These are phyloP conservation scores for Umbelopsis sp. DNA, from an alignment of 371 early-diverging fungal species.

Conservation along the genomic window DNA sequence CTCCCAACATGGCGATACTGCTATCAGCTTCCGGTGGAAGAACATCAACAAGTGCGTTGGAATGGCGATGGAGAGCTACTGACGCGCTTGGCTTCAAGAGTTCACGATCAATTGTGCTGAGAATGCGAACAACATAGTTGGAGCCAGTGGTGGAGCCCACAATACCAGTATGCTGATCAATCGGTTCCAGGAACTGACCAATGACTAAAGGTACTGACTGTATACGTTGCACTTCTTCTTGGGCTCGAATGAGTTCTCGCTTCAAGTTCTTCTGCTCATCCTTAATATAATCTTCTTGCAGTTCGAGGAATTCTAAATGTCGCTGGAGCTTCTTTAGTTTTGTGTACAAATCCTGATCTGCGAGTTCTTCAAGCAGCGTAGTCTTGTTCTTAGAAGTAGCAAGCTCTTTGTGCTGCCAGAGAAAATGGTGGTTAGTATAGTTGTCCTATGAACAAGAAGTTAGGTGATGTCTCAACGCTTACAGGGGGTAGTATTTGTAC, in stretches of 20 bases:
- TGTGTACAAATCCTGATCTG: conserved; percentile 88
- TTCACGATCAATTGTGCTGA: conserved; percentile 98
- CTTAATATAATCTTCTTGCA: conserved; percentile 99
- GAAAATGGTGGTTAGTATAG: not conserved
- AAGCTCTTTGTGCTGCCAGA: conserved; percentile 31
- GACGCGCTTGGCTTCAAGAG: conserved; percentile 97
- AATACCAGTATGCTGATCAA: conserved; percentile 98
- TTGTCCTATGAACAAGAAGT: conserved; percentile 13
- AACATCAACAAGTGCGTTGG: conserved; percentile 96
- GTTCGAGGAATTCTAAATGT: conserved; percentile 93
- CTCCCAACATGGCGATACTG: conserved; percentile 93
- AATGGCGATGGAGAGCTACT: conserved; percentile 99
- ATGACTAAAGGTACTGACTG: conserved; percentile 99
- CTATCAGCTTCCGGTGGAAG: conserved; percentile 98
- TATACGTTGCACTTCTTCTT: conserved; percentile 99
- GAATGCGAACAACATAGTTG: conserved; percentile 96
- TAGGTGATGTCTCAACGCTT: conserved; percentile 1
- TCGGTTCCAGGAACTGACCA: conserved; percentile 99
- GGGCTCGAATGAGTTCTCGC: conserved; percentile 93
- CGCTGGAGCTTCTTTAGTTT: conserved; percentile 94
- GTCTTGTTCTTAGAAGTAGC: conserved; percentile 28
- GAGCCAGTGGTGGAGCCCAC: conserved; percentile 97
- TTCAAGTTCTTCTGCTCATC: conserved; percentile 98
- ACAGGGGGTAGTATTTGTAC: conserved; percentile 42
- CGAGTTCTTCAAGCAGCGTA: conserved; percentile 55